phyloP scores from a whole-genome alignment of 768 basidiomycete genomes.

The Boletus sp. region DNA sequence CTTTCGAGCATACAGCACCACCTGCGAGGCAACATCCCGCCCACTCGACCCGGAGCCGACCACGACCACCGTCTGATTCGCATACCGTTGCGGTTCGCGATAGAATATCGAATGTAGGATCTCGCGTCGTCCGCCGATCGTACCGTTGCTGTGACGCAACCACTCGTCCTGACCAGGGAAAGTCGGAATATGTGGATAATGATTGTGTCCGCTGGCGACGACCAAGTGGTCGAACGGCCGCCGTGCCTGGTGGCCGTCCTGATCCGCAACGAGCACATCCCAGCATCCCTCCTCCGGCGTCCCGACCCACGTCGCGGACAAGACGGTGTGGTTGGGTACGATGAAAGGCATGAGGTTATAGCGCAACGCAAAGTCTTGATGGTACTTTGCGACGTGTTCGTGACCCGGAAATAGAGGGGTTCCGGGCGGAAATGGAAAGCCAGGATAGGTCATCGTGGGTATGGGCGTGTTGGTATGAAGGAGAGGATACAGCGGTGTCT shows the following conservation, averaged over 20 bases:
- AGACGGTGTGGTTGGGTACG: slow-evolving; percentile 41
- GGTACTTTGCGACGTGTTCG: slow-evolving; percentile 45
- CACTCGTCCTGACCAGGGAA: slow-evolving; percentile 51
- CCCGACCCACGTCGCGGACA: slow-evolving; percentile 44
- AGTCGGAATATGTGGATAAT: slow-evolving; percentile 43
- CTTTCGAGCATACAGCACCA: slow-evolving; percentile 37
- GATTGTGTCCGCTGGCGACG: slow-evolving; percentile 55
- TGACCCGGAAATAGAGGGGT: slow-evolving; percentile 52
- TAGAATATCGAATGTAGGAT: slow-evolving; percentile 55
- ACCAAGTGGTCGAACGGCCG: slow-evolving; percentile 51
- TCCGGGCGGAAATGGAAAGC: slow-evolving; percentile 47
- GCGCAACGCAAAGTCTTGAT: slow-evolving; percentile 39
- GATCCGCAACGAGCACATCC: slow-evolving; percentile 37
- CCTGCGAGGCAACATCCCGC: slow-evolving; percentile 45
- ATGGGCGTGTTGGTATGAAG: slow-evolving; percentile 54
- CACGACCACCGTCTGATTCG: slow-evolving; percentile 43
- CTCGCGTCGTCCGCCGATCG: slow-evolving; percentile 28
- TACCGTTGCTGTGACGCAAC: slow-evolving; percentile 32
- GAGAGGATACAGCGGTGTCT: slow-evolving; percentile 52
- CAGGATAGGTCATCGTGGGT: slow-evolving; percentile 57
- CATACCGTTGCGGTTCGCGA: slow-evolving; percentile 43
- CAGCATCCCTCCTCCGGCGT: slow-evolving; percentile 38
- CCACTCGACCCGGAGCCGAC: slow-evolving; percentile 48
- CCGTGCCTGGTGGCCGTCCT: slow-evolving; percentile 17
- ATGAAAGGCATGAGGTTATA: slow-evolving; percentile 40